Evolutionary conservation across 129 eudicot genomes (phyloP), one percentile per base, ranked within the genome.

Genomic region (Lonicera japonica): DNA sequence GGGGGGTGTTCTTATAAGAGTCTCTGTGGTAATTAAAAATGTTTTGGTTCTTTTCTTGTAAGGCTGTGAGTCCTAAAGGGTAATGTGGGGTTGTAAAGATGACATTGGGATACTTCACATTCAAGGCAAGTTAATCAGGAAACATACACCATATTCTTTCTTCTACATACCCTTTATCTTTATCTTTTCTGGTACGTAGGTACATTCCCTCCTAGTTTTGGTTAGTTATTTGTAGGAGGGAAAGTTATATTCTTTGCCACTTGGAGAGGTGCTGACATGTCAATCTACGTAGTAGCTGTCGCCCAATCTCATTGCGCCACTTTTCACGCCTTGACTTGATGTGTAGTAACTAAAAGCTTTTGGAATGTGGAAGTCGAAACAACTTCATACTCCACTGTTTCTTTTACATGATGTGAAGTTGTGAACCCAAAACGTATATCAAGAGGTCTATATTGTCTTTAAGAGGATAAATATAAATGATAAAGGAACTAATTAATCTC

Each of bases 11-110:
- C 60, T 58, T 80, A 80, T 75, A 80, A 41, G 36, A 66, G 38
- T 43, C 43, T 15, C 11, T 19, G 12, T 24, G 12, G 6, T 17
- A 29, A 29, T 29, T 29, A 29, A 61, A 21, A 36, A 54, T 52
- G 51, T 63, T 63, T 69, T 69, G 67, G 82, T 83, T 79, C 89
- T 73, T 83, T 83, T 58, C 89, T 83, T 83, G 89, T 51, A 65
- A 72, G 75, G 75, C 58, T 75, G 70, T 45, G 54, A 50, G 59
- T 64, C 34, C 16, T 11, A 64, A 79, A 74, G 54, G 73, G 73
- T 61, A 51, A 45, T 41, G 66, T 68, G 41, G 68, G 82, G 89
- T 59, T 83, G 82, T 75, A 79, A 83, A 79, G 79, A 8, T 43
- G 21, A 18, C 55, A 6, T 1, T 29, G 36, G 36, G 36, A 72